Evolutionary conservation across 306 rosid species (phyloP).

Genomic region (Medicago arabica): DNA sequence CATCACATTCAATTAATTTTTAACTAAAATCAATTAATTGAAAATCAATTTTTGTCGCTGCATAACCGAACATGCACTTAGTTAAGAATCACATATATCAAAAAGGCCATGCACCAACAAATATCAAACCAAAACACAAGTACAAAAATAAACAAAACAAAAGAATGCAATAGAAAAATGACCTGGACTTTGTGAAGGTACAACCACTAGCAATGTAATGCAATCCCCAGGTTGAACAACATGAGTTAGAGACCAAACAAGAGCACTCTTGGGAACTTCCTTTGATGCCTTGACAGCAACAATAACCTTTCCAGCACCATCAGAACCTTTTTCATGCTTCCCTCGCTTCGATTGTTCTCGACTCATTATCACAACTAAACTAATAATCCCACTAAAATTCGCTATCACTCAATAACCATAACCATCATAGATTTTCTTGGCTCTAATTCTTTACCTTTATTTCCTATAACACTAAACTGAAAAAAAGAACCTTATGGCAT

Average conservation of each 20-base stretch:
- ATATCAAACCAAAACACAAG: neutral
- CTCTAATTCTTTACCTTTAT: constrained; percentile 45
- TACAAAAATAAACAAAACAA: neutral
- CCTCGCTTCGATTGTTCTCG: constrained; percentile 77
- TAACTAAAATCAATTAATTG: too few species aligned
- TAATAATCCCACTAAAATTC: constrained; percentile 29
- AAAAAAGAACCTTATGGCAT: constrained; percentile 29
- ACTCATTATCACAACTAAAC: constrained; percentile 59
- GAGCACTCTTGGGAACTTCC: constrained; percentile 92
- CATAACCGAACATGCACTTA: neutral
- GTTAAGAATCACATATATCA: neutral
- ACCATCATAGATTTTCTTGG: constrained; percentile 44
- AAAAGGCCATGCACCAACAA: neutral
- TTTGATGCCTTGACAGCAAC: constrained; percentile 95
- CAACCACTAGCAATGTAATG: constrained; percentile 91
- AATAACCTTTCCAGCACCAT: constrained; percentile 84
- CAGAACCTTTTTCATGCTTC: constrained; percentile 77
- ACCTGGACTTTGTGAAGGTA: constrained; percentile 89
- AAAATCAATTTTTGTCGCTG: too few species aligned
- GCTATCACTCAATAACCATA: constrained; percentile 44
- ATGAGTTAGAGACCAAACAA: constrained; percentile 97
- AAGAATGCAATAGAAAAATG: constrained; percentile 32
- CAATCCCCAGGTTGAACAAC: constrained; percentile 99
- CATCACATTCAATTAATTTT: too few species aligned
- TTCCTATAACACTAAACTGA: constrained; percentile 23